phyloP scores from a whole-genome alignment of 192 early-diverging fungal genomes.

The Coemansia reversa region DNA sequence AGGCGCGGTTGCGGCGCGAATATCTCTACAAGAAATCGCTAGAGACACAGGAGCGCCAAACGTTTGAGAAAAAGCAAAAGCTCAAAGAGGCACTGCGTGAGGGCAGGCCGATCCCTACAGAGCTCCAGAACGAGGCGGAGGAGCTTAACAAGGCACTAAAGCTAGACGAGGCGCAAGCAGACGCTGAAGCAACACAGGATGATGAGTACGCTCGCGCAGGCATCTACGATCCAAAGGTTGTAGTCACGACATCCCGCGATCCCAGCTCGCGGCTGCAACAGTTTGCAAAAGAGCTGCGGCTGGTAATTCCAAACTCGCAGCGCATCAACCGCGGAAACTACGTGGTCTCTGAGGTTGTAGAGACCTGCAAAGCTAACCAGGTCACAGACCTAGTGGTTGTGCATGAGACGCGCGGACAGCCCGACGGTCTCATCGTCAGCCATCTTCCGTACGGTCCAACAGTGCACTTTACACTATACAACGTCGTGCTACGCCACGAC shows the following conservation, averaged over 20 bases:
- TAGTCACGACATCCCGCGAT: constrained; percentile 95
- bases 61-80: constrained; percentile 91
- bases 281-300: constrained; percentile 97
- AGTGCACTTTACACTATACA: constrained; percentile 95
- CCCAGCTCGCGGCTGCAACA: constrained; percentile 89
- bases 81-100: constrained; percentile 90
- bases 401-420: constrained; percentile 93
- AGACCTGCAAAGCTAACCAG: constrained; percentile 91
- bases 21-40: constrained; percentile 97
- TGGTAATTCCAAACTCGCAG: constrained; percentile 94
- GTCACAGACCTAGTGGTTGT: constrained; percentile 95
- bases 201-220: constrained; percentile 97
- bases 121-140: constrained; percentile 77
- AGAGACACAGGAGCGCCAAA: constrained; percentile 87
- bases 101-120: constrained; percentile 84
- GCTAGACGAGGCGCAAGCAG: constrained; percentile 84
- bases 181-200: constrained; percentile 79
- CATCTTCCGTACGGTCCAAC: constrained; percentile 99
- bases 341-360: constrained; percentile 93
- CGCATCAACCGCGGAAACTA: constrained; percentile 97
- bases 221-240: constrained; percentile 89
- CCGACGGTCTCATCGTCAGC: constrained; percentile 92
- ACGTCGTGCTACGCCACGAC: constrained; percentile 96
- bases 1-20: constrained; percentile 86
- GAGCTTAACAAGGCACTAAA: constrained; percentile 73